A percentile compares a stretch with the other conserved stretches of the same genome.
Conservation (phyloP, 2,329 filamentous ascomycete species). For the Helotiales sp. region DNA sequence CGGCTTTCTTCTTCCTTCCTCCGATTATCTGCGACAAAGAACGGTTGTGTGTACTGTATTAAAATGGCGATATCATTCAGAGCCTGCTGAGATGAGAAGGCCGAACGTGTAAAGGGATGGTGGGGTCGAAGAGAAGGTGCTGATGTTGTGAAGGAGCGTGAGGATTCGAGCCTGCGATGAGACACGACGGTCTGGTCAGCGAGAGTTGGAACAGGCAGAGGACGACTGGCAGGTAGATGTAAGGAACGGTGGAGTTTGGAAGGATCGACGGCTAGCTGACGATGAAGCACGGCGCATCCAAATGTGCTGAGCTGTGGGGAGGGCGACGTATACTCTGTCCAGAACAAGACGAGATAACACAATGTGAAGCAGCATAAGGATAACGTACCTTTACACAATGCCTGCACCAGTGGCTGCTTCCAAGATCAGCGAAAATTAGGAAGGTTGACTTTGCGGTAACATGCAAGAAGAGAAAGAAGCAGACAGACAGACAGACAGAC, state of each 20-base stretch:
- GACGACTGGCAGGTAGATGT: slow-evolving; percentile 14
- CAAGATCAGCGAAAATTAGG: slow-evolving; percentile 34
- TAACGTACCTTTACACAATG: slow-evolving; percentile 43
- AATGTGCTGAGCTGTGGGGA: slow-evolving; percentile 16
- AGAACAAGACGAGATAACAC: slow-evolving; percentile 1
- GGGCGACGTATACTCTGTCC: background rate
- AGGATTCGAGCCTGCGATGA: slow-evolving; percentile 37
- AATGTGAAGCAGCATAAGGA: background rate
- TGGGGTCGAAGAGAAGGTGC: slow-evolving; percentile 30
- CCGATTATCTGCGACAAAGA: slow-evolving; percentile 30
- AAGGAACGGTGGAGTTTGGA: slow-evolving; percentile 2
- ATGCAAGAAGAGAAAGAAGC: slow-evolving; percentile 21
- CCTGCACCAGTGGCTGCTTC: slow-evolving; percentile 43
- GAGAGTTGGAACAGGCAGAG: slow-evolving; percentile 21
- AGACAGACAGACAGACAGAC: slow-evolving; percentile 13
- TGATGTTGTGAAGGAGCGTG: slow-evolving; percentile 34
- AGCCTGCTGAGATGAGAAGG: slow-evolving; percentile 44
- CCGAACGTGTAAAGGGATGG: slow-evolving; percentile 24
- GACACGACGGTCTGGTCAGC: slow-evolving; percentile 29
- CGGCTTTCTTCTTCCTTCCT: slow-evolving; percentile 17
- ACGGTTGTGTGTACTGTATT: slow-evolving; percentile 28
- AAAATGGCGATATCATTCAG: slow-evolving; percentile 42
- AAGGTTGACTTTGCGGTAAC: slow-evolving; percentile 23
- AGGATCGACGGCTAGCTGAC: slow-evolving; percentile 28
- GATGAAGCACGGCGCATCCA: slow-evolving; percentile 29